Evolutionary conservation across 306 rosid species (phyloP).

Genomic region (Hippophae rhamnoides): DNA sequence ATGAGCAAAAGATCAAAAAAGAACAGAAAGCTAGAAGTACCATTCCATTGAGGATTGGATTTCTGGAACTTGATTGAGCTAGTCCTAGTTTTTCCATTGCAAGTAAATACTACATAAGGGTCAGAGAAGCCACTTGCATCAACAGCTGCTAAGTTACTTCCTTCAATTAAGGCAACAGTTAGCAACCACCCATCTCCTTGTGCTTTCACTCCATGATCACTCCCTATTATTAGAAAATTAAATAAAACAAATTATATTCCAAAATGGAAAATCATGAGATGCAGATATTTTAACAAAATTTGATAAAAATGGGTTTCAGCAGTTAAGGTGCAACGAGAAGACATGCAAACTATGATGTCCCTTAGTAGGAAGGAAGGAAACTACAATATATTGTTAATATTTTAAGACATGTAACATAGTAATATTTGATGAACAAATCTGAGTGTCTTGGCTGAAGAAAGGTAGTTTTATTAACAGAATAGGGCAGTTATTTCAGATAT

Average conservation of each 20-base stretch:
- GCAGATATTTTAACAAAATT: background rate
- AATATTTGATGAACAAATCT: background rate
- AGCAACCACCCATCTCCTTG: conserved; percentile 97
- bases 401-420: no score
- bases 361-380: background rate
- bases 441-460: background rate
- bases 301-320: conserved; percentile 8
- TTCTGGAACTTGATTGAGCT: conserved; percentile 90
- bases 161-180: conserved; percentile 90
- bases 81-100: conserved; percentile 86
- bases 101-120: conserved; percentile 79
- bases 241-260: conserved; percentile 3
- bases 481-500: background rate
- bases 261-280: conserved; percentile 14
- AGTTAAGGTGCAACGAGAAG: background rate
- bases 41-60: conserved; percentile 84
- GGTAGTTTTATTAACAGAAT: background rate
- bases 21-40: conserved; percentile 31
- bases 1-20: conserved; percentile 3
- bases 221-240: conserved; percentile 35
- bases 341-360: conserved; percentile 3
- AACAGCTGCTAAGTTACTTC: conserved; percentile 63
- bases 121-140: conserved; percentile 61
- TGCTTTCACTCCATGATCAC: conserved; percentile 92
- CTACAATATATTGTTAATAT: background rate